phyloP scores from a whole-genome alignment of 1,284 basidiomycete genomes.

The Ganoderma boninense region DNA sequence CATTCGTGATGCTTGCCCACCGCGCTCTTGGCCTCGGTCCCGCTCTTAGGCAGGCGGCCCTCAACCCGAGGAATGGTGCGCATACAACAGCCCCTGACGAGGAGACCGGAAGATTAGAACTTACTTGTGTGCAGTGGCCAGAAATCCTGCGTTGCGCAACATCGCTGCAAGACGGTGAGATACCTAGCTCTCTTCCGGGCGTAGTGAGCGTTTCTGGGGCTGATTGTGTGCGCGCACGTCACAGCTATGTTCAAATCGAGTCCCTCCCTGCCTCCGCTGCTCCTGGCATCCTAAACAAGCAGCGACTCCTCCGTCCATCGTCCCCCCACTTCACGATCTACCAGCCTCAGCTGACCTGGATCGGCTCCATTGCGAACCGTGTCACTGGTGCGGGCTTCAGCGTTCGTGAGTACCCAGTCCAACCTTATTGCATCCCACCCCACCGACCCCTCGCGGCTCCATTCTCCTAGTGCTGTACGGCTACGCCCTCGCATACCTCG shows the following conservation, averaged over 20 bases:
- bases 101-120: neutral
- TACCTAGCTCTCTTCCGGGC: neutral
- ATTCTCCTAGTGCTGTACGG: slow-evolving; percentile 80
- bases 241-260: slow-evolving; percentile 64
- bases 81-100: neutral
- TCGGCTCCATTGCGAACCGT: slow-evolving; percentile 87
- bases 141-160: slow-evolving; percentile 51
- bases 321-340: slow-evolving; percentile 97
- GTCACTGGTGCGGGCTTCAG: slow-evolving; percentile 84
- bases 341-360: slow-evolving; percentile 94
- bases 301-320: slow-evolving; percentile 85
- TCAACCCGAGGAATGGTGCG: slow-evolving; percentile 58
- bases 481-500: slow-evolving; percentile 88
- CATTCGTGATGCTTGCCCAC: slow-evolving; percentile 52
- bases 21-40: slow-evolving; percentile 61
- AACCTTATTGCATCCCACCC: neutral
- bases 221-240: neutral
- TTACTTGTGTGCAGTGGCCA: slow-evolving; percentile 41
- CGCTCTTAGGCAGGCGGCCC: slow-evolving; percentile 58
- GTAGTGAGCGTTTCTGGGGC: neutral
- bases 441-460: too few species aligned
- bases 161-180: slow-evolving; percentile 57
- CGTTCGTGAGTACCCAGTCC: slow-evolving; percentile 64
- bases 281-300: slow-evolving; percentile 82
- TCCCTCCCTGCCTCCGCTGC: slow-evolving; percentile 68